Base-by-base conservation (phyloP, 202 grass and related monocot genomes). In the Panicum virgatum region DNA sequence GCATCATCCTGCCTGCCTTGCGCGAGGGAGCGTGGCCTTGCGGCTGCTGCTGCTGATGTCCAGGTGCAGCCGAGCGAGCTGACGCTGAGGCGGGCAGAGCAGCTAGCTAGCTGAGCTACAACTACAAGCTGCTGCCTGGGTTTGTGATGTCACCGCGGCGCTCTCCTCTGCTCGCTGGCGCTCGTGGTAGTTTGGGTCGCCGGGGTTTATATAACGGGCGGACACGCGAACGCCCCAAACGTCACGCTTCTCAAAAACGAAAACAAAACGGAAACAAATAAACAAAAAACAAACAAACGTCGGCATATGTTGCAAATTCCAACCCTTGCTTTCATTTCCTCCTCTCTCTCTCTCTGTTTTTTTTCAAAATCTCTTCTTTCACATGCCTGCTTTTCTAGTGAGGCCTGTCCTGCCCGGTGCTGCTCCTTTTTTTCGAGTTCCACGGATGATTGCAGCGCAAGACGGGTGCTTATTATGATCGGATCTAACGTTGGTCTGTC, bases 1-100 rank as follows among this genome's bases (percentile, higher is more conserved):
- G 85, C 89, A 91, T 89, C 91, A 94, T 94, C 76, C 51, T 80
- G 7, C 66, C 27, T 20, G 0, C 30, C n/a, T 68, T 52, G 65
- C 58, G 42, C 37, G 54, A 58, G 54, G 10, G 39, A 12, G 11
- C 12, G 46, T 70, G 61, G 40, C 59, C 43, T 70, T 51, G 12
- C 20, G 2, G 39, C 22, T 0, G 36, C 16, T n/a, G 64, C 64
- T n/a, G 65, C 30, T 52, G 40, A 0, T 62, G 30, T n/a, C n/a
- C 30, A 30, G 30, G 23, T 19, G 7, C 19, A 56, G 50, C 29
- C 19, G 36, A 45, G 83, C 19, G 36, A 45, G 83, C 19, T 37
- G 44, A 38, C 23, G 20, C 19, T 5, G 64, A 12, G 29, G 10
- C 25, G 29, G 52, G 81, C 74, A 51, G 67, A 88, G 75, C 63